Percentiles rank a stretch among this genome's conserved stretches.
phyloP scores from a whole-genome alignment of 805 yeast species.

The Kodamaea neixiangensis region DNA sequence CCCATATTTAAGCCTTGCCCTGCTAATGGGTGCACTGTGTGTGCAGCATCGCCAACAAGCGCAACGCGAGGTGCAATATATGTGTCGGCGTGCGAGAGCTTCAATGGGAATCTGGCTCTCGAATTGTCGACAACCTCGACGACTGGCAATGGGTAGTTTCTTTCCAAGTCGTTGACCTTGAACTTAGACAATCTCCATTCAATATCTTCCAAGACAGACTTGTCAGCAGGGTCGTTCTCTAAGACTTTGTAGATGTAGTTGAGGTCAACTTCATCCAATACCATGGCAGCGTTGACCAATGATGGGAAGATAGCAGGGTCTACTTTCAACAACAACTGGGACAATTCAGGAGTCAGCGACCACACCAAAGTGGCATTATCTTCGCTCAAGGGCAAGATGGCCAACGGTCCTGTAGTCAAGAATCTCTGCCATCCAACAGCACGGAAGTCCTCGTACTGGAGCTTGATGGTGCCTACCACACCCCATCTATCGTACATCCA shows the following conservation, averaged over 20 bases:
- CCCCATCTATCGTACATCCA: slow-evolving; percentile 91
- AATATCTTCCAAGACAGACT: slow-evolving; percentile 63
- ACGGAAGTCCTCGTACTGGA: slow-evolving; percentile 70
- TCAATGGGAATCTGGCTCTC: slow-evolving; percentile 86
- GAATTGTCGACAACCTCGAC: slow-evolving; percentile 59
- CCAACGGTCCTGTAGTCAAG: slow-evolving; percentile 88
- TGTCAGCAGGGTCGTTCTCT: slow-evolving; percentile 41
- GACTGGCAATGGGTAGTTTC: slow-evolving; percentile 67
- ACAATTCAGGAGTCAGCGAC: slow-evolving; percentile 80
- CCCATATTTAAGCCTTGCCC: slow-evolving; percentile 99
- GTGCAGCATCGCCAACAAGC: slow-evolving; percentile 97
- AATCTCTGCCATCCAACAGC: slow-evolving; percentile 92
- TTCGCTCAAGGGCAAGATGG: slow-evolving; percentile 84
- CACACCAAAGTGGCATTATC: slow-evolving; percentile 91
- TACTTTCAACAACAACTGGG: slow-evolving; percentile 59
- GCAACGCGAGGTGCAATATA: slow-evolving; percentile 86
- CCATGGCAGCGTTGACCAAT: slow-evolving; percentile 82
- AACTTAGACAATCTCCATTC: slow-evolving; percentile 61
- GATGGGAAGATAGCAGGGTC: slow-evolving; percentile 64
- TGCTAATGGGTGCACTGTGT: slow-evolving; percentile 94
- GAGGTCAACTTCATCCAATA: slow-evolving; percentile 76
- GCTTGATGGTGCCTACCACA: slow-evolving; percentile 83
- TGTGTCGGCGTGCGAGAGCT: slow-evolving; percentile 85
- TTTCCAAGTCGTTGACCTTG: slow-evolving; percentile 50
- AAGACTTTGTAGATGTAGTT: slow-evolving; percentile 58